These are phyloP conservation scores for Emmonsiellopsis sp. DNA, from an alignment of 2,329 filamentous ascomycete genomes.

Conservation along the genomic window DNA sequence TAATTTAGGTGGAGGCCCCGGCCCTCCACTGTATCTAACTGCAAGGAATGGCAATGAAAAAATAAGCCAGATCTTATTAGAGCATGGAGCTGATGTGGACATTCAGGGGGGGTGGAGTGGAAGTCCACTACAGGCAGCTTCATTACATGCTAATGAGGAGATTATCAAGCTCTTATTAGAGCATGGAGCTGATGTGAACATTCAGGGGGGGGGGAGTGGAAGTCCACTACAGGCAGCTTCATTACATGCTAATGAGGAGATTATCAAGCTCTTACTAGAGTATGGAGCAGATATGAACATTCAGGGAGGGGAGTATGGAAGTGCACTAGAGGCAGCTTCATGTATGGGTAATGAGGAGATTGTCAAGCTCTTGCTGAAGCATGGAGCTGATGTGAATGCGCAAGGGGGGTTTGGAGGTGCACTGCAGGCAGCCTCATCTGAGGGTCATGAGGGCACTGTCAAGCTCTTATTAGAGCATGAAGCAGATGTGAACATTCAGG, in stretches of 20 bases:
- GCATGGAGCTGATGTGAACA: not conserved
- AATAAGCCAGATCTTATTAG: conserved; percentile 7
- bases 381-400: not conserved
- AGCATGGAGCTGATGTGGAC: conserved; percentile 10
- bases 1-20: not conserved
- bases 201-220: not conserved
- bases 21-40: not conserved
- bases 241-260: not conserved
- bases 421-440: not conserved
- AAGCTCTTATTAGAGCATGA: conserved; percentile 8
- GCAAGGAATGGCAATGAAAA: not conserved
- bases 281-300: not conserved
- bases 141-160: not conserved
- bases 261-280: not conserved
- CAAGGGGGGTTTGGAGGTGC: too few relatives aligned
- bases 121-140: not conserved
- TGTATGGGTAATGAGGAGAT: not conserved
- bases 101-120: not conserved
- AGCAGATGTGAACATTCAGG: not conserved
- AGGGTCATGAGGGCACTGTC: not conserved
- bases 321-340: not conserved
- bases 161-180: not conserved
- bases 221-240: not conserved
- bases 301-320: not conserved
- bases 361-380: not conserved